Conservation (phyloP, 495 filamentous ascomycete genomes). For the Daldinia bambusicola region DNA sequence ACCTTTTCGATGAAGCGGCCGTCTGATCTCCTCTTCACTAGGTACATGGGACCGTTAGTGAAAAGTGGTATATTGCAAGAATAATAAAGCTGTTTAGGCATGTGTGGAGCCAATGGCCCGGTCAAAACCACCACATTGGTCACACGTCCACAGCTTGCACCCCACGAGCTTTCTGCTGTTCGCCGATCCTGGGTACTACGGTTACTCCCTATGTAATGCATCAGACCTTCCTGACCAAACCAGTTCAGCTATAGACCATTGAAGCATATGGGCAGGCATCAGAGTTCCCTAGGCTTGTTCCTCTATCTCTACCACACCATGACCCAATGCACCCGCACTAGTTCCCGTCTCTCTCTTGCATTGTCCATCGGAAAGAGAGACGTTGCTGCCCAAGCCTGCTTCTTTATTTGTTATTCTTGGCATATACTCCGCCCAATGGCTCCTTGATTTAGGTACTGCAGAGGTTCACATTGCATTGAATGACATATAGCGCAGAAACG, state of each 20-base stretch:
- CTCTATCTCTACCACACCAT: conserved; percentile 33
- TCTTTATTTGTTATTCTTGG: conserved; percentile 41
- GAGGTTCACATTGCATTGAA: conserved; percentile 47
- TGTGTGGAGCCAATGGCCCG: conserved; percentile 52
- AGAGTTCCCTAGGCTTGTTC: conserved; percentile 34
- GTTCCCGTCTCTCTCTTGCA: conserved; percentile 44
- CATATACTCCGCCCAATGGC: conserved; percentile 41
- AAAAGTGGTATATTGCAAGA: conserved; percentile 49
- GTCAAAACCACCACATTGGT: conserved; percentile 50
- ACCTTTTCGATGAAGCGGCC: conserved; percentile 63
- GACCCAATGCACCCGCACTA: conserved; percentile 44
- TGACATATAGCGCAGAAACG: conserved; percentile 46
- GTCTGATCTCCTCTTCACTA: conserved; percentile 50
- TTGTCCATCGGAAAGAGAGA: conserved; percentile 39
- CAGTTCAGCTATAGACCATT: conserved; percentile 39
- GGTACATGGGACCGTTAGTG: conserved; percentile 45
- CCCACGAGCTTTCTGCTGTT: conserved; percentile 48
- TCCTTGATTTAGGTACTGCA: conserved; percentile 38
- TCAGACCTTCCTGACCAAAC: conserved; percentile 43
- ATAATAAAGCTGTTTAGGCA: conserved; percentile 50
- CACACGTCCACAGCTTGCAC: conserved; percentile 49
- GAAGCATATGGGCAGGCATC: conserved; percentile 43
- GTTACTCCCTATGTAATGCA: conserved; percentile 44
- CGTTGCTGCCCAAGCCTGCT: conserved; percentile 45
- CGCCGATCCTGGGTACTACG: conserved; percentile 48